phyloP scores from a whole-genome alignment of 139 green algal species.

The Asterochloris erici region DNA sequence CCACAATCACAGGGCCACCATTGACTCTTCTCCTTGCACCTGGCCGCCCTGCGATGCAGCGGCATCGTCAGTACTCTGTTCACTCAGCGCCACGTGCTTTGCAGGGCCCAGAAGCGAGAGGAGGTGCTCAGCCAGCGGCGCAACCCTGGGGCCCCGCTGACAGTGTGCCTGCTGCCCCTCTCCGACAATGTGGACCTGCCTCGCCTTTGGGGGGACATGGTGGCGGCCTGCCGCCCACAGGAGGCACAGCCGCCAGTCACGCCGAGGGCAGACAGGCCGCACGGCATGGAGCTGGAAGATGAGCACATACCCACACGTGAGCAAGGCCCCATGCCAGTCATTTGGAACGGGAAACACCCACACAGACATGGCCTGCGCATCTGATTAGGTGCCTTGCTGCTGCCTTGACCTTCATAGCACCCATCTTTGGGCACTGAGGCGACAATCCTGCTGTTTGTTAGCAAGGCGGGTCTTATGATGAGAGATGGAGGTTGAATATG shows the following conservation, averaged over 20 bases:
- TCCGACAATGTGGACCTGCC: slow-evolving; percentile 25
- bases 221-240: not conserved
- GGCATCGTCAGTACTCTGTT: too few relatives aligned
- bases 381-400: slow-evolving; percentile 30
- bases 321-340: not conserved
- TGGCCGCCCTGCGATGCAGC: too few relatives aligned
- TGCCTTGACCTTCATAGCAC: too few relatives aligned
- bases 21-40: too few relatives aligned
- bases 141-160: slow-evolving; percentile 36
- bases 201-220: not conserved
- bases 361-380: too few relatives aligned
- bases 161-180: slow-evolving; percentile 72
- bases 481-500: not conserved
- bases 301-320: not conserved
- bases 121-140: slow-evolving; percentile 55
- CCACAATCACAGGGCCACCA: too few relatives aligned
- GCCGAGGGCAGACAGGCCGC: not conserved
- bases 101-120: slow-evolving; percentile 60
- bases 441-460: too few relatives aligned
- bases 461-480: not conserved
- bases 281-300: not conserved
- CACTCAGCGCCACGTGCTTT: not conserved
- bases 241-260: not conserved
- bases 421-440: too few relatives aligned
- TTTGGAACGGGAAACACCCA: not conserved